phyloP scores from a whole-genome alignment of 2,329 filamentous ascomycete species.

The Coniochaeta pulveracea region DNA sequence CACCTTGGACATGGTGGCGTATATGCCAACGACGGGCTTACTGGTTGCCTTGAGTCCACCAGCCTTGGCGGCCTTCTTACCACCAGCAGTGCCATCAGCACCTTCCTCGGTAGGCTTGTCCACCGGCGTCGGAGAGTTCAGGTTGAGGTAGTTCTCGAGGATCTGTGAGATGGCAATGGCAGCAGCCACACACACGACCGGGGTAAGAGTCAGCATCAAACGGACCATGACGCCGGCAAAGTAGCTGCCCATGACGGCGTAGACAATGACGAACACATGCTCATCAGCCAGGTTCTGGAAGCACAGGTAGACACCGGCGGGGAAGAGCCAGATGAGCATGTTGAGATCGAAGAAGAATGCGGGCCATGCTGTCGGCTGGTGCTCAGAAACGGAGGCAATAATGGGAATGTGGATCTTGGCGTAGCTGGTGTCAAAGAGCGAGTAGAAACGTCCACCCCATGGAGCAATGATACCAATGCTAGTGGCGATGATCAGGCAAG shows the following conservation, averaged over 20 bases:
- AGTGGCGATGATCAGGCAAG: conserved; percentile 69
- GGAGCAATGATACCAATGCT: conserved; percentile 87
- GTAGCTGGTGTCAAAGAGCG: conserved; percentile 96
- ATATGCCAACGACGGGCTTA: conserved; percentile 72
- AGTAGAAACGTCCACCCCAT: conserved; percentile 98
- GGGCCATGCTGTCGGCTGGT: conserved; percentile 97
- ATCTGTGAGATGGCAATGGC: conserved; percentile 82
- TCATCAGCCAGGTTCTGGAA: conserved; percentile 91
- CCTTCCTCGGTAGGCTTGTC: conserved; percentile 29
- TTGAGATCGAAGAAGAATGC: conserved; percentile 99
- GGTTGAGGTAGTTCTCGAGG: conserved; percentile 71
- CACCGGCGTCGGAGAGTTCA: conserved; percentile 47
- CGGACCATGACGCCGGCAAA: conserved; percentile 99
- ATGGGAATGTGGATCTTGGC: conserved; percentile 99
- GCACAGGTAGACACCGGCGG: conserved; percentile 94
- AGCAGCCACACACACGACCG: conserved; percentile 88
- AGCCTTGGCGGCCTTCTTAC: conserved; percentile 42
- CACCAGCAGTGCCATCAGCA: conserved; percentile 32
- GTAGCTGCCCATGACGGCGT: conserved; percentile 92
- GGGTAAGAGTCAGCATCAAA: conserved; percentile 94
- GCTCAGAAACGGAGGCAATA: conserved; percentile 98
- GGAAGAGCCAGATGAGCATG: conserved; percentile 98
- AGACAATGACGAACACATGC: conserved; percentile 96
- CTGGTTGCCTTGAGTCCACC: conserved; percentile 57
- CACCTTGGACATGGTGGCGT: conserved; percentile 66